These are phyloP conservation scores for Suillus bovinus DNA, from an alignment of 768 basidiomycete genomes.

Conservation along the genomic window DNA sequence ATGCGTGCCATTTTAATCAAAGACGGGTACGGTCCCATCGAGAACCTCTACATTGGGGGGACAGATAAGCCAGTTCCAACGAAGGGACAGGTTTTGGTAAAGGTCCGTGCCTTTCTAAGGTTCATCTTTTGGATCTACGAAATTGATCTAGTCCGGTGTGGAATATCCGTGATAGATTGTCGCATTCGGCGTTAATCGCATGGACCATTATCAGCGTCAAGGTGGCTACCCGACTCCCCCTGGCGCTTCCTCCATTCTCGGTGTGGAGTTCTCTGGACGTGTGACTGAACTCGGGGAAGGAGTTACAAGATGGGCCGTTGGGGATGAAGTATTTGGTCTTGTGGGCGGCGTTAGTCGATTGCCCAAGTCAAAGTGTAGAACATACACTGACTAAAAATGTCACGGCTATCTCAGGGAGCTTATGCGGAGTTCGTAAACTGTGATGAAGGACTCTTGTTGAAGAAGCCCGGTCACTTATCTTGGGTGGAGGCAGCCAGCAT, in stretches of 20 bases:
- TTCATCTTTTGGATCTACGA: slow-evolving; percentile 1
- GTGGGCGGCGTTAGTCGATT: slow-evolving; percentile 65
- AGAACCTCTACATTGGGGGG: slow-evolving; percentile 79
- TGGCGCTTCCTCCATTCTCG: slow-evolving; percentile 73
- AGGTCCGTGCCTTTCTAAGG: slow-evolving; percentile 50
- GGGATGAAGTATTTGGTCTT: slow-evolving; percentile 79
- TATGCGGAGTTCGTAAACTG: slow-evolving; percentile 86
- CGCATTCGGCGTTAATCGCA: slow-evolving; percentile 87
- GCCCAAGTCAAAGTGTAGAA: background rate
- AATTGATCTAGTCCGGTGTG: background rate
- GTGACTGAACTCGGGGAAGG: slow-evolving; percentile 54
- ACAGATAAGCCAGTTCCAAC: slow-evolving; percentile 58
- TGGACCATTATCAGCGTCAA: slow-evolving; percentile 77
- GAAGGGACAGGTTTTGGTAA: slow-evolving; percentile 72
- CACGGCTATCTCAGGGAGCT: slow-evolving; percentile 59
- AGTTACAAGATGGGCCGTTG: slow-evolving; percentile 55
- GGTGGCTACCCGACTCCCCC: slow-evolving; percentile 78
- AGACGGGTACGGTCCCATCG: slow-evolving; percentile 70
- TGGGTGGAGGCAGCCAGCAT: slow-evolving; percentile 88
- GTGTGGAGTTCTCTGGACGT: slow-evolving; percentile 83
- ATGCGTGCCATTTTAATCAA: slow-evolving; percentile 86
- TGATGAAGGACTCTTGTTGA: slow-evolving; percentile 63
- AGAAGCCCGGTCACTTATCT: slow-evolving; percentile 71
- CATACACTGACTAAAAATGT: slow-evolving; percentile 9
- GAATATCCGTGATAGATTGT: slow-evolving; percentile 48